phyloP scores from a whole-genome alignment of 768 basidiomycete species.

The Pleurotus cornucopiae region DNA sequence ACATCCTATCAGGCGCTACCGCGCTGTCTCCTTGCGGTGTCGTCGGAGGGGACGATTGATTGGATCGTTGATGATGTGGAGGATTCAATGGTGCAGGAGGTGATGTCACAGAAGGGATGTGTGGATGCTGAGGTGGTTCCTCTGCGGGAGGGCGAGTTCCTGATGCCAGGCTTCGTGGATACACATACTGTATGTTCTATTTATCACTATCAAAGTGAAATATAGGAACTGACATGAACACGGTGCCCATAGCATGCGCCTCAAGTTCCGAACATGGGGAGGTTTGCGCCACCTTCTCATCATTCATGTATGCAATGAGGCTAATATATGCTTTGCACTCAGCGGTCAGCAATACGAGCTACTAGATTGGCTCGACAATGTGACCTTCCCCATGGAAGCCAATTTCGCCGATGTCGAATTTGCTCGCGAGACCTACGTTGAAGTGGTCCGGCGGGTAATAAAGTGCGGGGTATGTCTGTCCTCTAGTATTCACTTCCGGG shows the following conservation, averaged over 20 bases:
- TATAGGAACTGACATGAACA: neutral
- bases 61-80: conserved; percentile 68
- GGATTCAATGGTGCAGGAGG: conserved; percentile 40
- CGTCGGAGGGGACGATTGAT: conserved; percentile 49
- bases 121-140: conserved; percentile 35
- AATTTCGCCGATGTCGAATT: conserved; percentile 68
- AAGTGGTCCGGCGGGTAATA: conserved; percentile 69
- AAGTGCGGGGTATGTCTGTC: conserved; percentile 62
- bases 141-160: conserved; percentile 55
- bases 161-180: conserved; percentile 88
- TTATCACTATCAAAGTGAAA: neutral
- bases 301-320: neutral
- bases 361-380: conserved; percentile 79
- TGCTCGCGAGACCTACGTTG: conserved; percentile 63
- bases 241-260: conserved; percentile 60
- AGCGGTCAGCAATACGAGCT: conserved; percentile 86
- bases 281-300: conserved; percentile 30
- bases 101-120: conserved; percentile 48
- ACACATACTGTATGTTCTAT: conserved; percentile 73
- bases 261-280: conserved; percentile 71
- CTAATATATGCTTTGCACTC: conserved; percentile 6
- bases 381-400: conserved; percentile 87
- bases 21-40: conserved; percentile 46
- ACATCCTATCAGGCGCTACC: conserved; percentile 33
- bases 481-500: conserved; percentile 7